These are phyloP conservation scores for Colletotrichum sp. DNA, from an alignment of 2,329 filamentous ascomycete genomes.

Conservation along the genomic window DNA sequence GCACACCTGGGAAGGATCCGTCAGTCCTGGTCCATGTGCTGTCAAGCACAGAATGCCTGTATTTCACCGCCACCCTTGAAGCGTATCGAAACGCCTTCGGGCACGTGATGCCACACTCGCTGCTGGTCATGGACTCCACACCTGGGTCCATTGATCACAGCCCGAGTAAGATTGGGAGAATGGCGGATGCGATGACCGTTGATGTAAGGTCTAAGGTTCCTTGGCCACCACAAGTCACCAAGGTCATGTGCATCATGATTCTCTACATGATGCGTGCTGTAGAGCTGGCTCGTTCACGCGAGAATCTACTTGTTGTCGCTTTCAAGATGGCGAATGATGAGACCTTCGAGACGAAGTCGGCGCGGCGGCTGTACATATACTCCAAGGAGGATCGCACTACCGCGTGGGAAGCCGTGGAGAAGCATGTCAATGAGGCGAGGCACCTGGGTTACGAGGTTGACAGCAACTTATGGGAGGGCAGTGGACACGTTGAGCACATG, in stretches of 20 bases:
- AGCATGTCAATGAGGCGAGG: constrained; percentile 53
- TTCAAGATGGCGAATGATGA: background rate
- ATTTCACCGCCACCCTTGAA: constrained; percentile 53
- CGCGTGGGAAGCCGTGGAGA: constrained; percentile 57
- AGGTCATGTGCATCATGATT: constrained; percentile 47
- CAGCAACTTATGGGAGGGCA: constrained; percentile 59
- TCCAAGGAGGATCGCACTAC: constrained; percentile 43
- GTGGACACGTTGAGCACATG: constrained; percentile 66
- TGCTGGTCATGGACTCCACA: constrained; percentile 57
- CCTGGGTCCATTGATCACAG: constrained; percentile 41
- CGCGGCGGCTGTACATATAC: constrained; percentile 5
- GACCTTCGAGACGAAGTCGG: background rate
- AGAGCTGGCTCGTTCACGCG: background rate
- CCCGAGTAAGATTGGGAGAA: constrained; percentile 41
- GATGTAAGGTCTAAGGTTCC: constrained; percentile 51
- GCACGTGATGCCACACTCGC: constrained; percentile 44
- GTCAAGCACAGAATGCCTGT: constrained; percentile 63
- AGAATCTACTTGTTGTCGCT: background rate
- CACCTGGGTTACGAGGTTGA: constrained; percentile 53
- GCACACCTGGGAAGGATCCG: constrained; percentile 25
- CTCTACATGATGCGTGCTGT: constrained; percentile 36
- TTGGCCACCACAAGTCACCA: constrained; percentile 52
- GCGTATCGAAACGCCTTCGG: constrained; percentile 37
- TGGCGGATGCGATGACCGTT: constrained; percentile 59
- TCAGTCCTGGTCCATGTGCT: constrained; percentile 56